These are phyloP conservation scores for Cercophora newfieldiana DNA, from an alignment of 495 filamentous ascomycete species.

Conservation along the genomic window DNA sequence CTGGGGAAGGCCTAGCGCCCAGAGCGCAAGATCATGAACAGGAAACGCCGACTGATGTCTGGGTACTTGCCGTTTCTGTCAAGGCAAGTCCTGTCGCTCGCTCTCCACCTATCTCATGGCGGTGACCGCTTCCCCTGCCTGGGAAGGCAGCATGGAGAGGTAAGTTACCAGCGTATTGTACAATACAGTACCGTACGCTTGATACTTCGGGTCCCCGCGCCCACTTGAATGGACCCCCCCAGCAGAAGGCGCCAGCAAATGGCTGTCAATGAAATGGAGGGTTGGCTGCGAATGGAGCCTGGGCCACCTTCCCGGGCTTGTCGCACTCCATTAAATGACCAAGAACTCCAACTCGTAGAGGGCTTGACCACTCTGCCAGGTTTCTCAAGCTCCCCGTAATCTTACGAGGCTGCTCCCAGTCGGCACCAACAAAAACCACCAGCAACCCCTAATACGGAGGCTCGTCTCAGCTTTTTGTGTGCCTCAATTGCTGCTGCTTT, in stretches of 20 bases:
- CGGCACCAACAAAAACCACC: constrained; percentile 29
- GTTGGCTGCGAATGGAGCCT: constrained; percentile 15
- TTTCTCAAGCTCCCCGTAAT: constrained; percentile 34
- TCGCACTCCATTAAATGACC: neutral
- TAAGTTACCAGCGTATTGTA: neutral
- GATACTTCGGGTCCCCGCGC: neutral
- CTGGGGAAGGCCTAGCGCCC: neutral
- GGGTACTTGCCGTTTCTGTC: neutral
- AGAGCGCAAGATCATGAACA: neutral
- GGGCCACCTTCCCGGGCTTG: neutral
- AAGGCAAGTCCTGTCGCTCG: neutral
- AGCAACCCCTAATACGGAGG: constrained; percentile 15
- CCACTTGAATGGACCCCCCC: neutral
- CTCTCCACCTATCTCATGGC: neutral
- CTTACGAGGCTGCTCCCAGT: constrained; percentile 33
- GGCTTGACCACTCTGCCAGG: constrained; percentile 14
- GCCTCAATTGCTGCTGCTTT: constrained; percentile 1
- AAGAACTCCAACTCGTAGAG: constrained; percentile 20
- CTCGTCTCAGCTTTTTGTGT: constrained; percentile 12
- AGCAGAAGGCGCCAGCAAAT: constrained; percentile 4
- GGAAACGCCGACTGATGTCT: neutral
- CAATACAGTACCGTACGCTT: neutral
- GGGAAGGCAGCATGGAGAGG: neutral
- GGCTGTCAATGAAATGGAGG: neutral
- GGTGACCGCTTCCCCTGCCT: neutral